Evolutionary conservation across 805 yeast genomes (phyloP).

Genomic region (Yamadazyma nakazawae): DNA sequence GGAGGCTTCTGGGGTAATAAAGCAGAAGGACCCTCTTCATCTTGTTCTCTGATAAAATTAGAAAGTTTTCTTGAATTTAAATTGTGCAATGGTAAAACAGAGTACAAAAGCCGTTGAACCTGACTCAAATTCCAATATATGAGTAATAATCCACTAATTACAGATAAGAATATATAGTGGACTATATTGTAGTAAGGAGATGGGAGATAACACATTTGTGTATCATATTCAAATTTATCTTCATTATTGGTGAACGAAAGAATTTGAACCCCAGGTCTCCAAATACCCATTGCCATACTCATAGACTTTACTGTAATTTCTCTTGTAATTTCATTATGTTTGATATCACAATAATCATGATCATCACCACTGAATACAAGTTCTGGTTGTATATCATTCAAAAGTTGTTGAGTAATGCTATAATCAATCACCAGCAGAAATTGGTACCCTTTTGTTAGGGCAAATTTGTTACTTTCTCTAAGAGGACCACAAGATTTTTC

Average conservation of each 20-base stretch:
- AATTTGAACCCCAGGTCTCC: constrained; percentile 81
- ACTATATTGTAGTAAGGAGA: constrained; percentile 43
- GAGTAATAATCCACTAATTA: constrained; percentile 24
- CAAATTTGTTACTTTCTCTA: constrained; percentile 62
- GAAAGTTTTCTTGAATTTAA: constrained; percentile 23
- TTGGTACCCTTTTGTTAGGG: constrained; percentile 70
- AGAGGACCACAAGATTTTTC: constrained; percentile 65
- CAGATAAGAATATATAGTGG: constrained; percentile 36
- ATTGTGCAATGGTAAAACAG: constrained; percentile 21
- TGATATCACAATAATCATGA: constrained; percentile 88
- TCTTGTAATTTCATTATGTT: constrained; percentile 43
- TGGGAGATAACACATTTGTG: constrained; percentile 44
- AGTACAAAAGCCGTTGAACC: constrained; percentile 21
- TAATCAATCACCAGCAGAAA: constrained; percentile 84
- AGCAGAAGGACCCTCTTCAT: constrained; percentile 12
- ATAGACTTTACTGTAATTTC: constrained; percentile 88
- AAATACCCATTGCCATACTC: constrained; percentile 91
- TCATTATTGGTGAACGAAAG: constrained; percentile 47
- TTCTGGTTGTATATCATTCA: constrained; percentile 60
- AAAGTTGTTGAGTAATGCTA: constrained; percentile 54
- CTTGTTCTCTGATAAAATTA: constrained; percentile 30
- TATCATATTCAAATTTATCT: constrained; percentile 23
- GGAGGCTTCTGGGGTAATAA: neutral
- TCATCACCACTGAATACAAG: constrained; percentile 89
- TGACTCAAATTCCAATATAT: constrained; percentile 27